Evolutionary conservation across 2,329 filamentous ascomycete genomes (phyloP).

Genomic region (Madurella fahalii): DNA sequence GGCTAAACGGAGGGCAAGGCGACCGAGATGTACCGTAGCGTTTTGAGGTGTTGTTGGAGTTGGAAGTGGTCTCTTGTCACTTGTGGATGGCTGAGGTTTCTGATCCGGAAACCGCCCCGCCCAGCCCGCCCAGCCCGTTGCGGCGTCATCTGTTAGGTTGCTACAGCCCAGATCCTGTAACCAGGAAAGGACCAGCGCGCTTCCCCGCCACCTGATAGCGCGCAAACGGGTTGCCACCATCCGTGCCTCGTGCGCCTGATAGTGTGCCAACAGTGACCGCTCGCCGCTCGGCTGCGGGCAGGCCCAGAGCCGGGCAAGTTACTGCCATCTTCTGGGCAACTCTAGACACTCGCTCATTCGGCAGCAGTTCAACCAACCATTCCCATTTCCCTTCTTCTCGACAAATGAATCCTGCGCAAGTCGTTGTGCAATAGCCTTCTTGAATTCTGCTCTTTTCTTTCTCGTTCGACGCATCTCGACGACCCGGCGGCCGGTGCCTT

Average conservation of each 20-base stretch:
- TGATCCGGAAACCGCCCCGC: too few relatives aligned
- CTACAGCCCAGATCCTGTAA: not conserved
- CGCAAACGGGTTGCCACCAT: conserved; percentile 7
- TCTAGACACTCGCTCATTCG: not conserved
- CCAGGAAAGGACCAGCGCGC: not conserved
- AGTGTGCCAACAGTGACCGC: conserved; percentile 8
- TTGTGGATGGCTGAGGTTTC: too few relatives aligned
- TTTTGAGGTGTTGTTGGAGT: too few relatives aligned
- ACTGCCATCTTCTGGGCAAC: not conserved
- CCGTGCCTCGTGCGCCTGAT: not conserved
- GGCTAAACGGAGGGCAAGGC: not conserved
- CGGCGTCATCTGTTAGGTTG: conserved; percentile 2
- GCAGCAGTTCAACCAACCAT: not conserved
- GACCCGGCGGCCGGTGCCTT: conserved; percentile 13
- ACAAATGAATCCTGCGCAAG: not conserved
- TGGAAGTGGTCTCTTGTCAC: too few relatives aligned
- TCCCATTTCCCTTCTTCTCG: not conserved
- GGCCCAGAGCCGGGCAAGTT: not conserved
- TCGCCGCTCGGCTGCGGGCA: not conserved
- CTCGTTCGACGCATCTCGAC: conserved; percentile 7
- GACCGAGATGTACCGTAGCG: too few relatives aligned
- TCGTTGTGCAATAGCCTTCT: not conserved
- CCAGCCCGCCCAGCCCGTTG: not conserved
- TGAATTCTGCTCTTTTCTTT: not conserved
- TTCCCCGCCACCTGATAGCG: conserved; percentile 17